Evolutionary conservation across 2,329 filamentous ascomycete genomes (phyloP).

Genomic region (Paracorniculantispora psalliotae): DNA sequence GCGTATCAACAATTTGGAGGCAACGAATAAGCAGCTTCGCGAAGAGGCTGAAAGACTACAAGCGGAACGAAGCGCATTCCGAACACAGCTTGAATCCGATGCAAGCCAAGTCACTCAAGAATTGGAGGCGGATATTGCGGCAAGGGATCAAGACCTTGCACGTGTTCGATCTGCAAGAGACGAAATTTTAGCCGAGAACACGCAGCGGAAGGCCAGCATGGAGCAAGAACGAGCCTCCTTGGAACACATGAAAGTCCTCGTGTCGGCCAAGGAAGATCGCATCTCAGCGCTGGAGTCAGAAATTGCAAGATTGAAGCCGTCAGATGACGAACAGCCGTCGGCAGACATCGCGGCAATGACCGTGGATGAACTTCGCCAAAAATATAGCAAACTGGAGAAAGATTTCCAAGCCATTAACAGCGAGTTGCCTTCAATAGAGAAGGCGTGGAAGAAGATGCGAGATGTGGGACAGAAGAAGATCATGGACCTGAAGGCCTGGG

Average conservation of each 20-base stretch:
- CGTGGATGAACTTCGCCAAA: slow-evolving; percentile 66
- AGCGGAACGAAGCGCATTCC: slow-evolving; percentile 77
- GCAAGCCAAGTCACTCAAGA: slow-evolving; percentile 67
- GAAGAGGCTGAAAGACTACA: slow-evolving; percentile 83
- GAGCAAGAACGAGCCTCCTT: slow-evolving; percentile 68
- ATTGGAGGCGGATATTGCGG: slow-evolving; percentile 74
- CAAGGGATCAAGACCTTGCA: slow-evolving; percentile 77
- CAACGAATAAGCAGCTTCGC: slow-evolving; percentile 75
- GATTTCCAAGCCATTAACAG: slow-evolving; percentile 81
- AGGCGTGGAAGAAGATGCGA: slow-evolving; percentile 85
- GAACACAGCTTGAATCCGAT: slow-evolving; percentile 76
- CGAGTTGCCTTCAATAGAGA: slow-evolving; percentile 84
- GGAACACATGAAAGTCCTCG: slow-evolving; percentile 73
- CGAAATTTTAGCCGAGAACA: slow-evolving; percentile 76
- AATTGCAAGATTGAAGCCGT: slow-evolving; percentile 61
- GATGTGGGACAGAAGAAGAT: slow-evolving; percentile 82
- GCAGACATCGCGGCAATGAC: slow-evolving; percentile 53
- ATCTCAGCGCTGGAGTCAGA: slow-evolving; percentile 81
- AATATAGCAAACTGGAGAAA: slow-evolving; percentile 68
- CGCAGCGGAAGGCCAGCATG: slow-evolving; percentile 71
- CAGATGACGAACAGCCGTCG: slow-evolving; percentile 39
- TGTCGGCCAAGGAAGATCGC: slow-evolving; percentile 71
- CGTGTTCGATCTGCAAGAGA: slow-evolving; percentile 81
- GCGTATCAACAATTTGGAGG: slow-evolving; percentile 85
- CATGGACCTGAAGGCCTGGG: slow-evolving; percentile 66